phyloP scores from a whole-genome alignment of 257 asterid genomes.

The Solanum chiquidenum region DNA sequence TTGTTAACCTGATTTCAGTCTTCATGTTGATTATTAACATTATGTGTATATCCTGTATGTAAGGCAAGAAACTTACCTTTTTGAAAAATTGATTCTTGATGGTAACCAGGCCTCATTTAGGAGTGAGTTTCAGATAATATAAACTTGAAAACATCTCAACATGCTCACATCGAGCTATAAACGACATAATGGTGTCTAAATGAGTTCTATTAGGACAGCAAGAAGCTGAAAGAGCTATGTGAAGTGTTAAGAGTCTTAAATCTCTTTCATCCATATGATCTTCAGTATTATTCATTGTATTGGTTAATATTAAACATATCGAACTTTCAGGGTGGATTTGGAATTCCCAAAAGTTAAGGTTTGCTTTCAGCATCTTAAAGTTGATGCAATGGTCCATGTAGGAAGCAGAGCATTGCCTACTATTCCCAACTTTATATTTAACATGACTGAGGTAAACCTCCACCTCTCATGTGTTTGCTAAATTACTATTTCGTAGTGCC shows the following conservation, averaged over 20 bases:
- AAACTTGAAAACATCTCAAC: neutral
- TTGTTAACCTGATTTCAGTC: neutral
- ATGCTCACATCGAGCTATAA: neutral
- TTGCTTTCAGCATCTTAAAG: slow-evolving; percentile 54
- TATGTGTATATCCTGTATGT: neutral
- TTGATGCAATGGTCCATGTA: slow-evolving; percentile 53
- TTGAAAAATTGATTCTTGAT: neutral
- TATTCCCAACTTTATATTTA: slow-evolving; percentile 55
- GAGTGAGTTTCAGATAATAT: neutral
- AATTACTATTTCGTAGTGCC: neutral
- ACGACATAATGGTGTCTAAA: neutral
- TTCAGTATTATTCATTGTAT: neutral
- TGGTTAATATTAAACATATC: neutral
- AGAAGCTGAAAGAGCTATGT: neutral
- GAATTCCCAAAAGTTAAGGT: slow-evolving; percentile 63
- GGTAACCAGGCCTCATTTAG: neutral
- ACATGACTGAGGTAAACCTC: slow-evolving; percentile 54
- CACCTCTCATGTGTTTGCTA: neutral
- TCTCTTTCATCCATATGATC: neutral
- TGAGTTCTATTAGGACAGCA: neutral
- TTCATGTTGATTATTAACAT: neutral
- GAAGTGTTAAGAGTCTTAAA: neutral
- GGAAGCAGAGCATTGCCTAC: slow-evolving; percentile 77
- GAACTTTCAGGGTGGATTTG: slow-evolving; percentile 34
- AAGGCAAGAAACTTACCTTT: neutral